phyloP scores from a whole-genome alignment of 2,329 filamentous ascomycete species.

The Penicillium vulpinum region DNA sequence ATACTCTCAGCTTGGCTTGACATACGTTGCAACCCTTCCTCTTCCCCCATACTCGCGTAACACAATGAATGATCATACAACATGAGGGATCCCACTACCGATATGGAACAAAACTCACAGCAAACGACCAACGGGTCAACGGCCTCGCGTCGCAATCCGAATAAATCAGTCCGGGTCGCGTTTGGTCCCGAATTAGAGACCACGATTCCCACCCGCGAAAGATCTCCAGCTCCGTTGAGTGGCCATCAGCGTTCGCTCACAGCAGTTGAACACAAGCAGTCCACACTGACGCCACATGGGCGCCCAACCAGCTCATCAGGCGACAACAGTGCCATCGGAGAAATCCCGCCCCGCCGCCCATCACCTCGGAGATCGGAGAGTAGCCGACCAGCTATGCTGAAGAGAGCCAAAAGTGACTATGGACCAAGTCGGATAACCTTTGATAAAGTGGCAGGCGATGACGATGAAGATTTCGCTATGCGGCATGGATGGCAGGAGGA shows the following conservation, averaged over 20 bases:
- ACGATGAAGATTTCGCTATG: slow-evolving; percentile 58
- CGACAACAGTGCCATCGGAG: slow-evolving; percentile 26
- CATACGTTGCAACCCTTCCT: slow-evolving; percentile 10
- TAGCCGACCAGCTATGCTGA: slow-evolving; percentile 42
- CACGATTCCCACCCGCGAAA: slow-evolving; percentile 37
- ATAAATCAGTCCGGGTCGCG: slow-evolving; percentile 40
- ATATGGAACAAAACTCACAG: slow-evolving; percentile 36
- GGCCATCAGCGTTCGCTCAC: slow-evolving; percentile 40
- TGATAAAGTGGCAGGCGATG: slow-evolving; percentile 38
- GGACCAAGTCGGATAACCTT: slow-evolving; percentile 42
- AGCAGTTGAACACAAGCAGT: slow-evolving; percentile 31
- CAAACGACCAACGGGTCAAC: slow-evolving; percentile 30
- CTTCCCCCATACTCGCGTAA: slow-evolving; percentile 16
- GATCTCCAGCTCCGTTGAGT: slow-evolving; percentile 31
- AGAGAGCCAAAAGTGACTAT: slow-evolving; percentile 57
- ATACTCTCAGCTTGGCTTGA: not conserved
- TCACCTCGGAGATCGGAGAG: slow-evolving; percentile 34
- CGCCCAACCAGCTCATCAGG: slow-evolving; percentile 38
- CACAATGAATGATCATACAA: slow-evolving; percentile 35
- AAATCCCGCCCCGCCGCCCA: slow-evolving; percentile 26
- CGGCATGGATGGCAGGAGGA: slow-evolving; percentile 92
- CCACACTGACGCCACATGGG: slow-evolving; percentile 20
- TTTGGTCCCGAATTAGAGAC: slow-evolving; percentile 43
- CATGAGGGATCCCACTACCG: slow-evolving; percentile 40
- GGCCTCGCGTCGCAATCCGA: slow-evolving; percentile 33